Evolutionary conservation across 805 yeast species (phyloP).

Genomic region (Blastobotrys mokoenaii): DNA sequence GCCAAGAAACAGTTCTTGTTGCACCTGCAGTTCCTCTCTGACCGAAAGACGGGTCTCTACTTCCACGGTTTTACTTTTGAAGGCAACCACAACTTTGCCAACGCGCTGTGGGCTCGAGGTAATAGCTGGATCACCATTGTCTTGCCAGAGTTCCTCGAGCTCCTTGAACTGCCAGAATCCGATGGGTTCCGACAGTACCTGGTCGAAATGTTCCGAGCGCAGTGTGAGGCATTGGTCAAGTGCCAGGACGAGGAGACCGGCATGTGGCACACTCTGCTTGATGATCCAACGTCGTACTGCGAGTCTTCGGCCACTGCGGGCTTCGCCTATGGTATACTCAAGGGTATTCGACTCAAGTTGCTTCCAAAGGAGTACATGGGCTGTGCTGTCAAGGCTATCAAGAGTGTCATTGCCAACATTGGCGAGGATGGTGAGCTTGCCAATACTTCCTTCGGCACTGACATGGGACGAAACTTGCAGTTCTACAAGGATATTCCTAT

Average conservation of each 20-base stretch:
- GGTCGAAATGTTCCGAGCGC: constrained; percentile 27
- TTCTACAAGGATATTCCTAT: constrained; percentile 31
- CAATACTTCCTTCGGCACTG: constrained; percentile 33
- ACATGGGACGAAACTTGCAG: constrained; percentile 30
- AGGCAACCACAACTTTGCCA: constrained; percentile 9
- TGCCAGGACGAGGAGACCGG: constrained; percentile 27
- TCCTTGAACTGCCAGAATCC: constrained; percentile 24
- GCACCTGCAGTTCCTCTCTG: constrained; percentile 29
- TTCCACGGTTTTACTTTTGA: constrained; percentile 28
- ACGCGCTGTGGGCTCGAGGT: constrained; percentile 33
- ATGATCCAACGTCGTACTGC: constrained; percentile 26
- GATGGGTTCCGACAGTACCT: constrained; percentile 27
- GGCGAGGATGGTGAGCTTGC: constrained; percentile 28
- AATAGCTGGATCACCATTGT: constrained; percentile 33
- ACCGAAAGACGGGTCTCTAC: constrained; percentile 28
- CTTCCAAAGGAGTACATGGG: constrained; percentile 19
- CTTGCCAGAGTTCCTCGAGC: constrained; percentile 31
- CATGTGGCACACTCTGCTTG: constrained; percentile 30
- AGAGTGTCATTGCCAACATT: constrained; percentile 27
- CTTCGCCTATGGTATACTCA: constrained; percentile 32
- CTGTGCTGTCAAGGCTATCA: constrained; percentile 27
- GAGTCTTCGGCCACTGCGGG: constrained; percentile 33
- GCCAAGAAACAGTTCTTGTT: constrained; percentile 30
- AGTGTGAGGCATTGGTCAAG: constrained; percentile 24
- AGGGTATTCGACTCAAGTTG: constrained; percentile 26